Conservation (phyloP, 2,329 filamentous ascomycete genomes). For the Cladosporium colombiae region DNA sequence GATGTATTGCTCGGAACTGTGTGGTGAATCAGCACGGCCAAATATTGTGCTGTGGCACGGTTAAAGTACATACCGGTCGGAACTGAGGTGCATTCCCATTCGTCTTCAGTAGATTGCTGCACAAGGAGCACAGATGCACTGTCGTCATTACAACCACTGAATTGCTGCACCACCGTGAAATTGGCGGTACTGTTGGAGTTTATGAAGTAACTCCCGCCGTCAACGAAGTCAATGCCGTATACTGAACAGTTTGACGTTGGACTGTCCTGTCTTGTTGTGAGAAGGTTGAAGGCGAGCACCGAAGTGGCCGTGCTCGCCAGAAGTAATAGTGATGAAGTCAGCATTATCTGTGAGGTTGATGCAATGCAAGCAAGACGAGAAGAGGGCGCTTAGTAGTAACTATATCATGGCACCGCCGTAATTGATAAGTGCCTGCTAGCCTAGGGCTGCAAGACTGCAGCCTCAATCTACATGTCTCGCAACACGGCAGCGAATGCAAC, state of each 20-base stretch:
- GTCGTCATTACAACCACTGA: constrained; percentile 26
- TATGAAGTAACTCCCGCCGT: constrained; percentile 29
- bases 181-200: constrained; percentile 22
- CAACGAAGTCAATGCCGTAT: constrained; percentile 29
- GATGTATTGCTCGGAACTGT: constrained; percentile 17
- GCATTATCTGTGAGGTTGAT: not conserved
- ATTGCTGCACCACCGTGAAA: constrained; percentile 28
- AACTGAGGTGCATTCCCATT: constrained; percentile 23
- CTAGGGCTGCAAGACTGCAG: not conserved
- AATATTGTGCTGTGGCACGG: not conserved
- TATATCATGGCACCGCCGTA: not conserved
- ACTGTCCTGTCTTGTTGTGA: constrained; percentile 15
- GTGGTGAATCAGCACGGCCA: not conserved
- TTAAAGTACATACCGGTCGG: not conserved
- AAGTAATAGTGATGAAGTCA: not conserved
- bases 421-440: not conserved
- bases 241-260: constrained; percentile 22
- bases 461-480: not conserved
- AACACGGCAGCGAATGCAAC: not conserved
- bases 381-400: not conserved
- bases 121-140: constrained; percentile 21
- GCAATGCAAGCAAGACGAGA: not conserved
- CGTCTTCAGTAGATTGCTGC: constrained; percentile 21
- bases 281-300: not conserved
- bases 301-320: not conserved